Conservation (phyloP, 2,329 filamentous ascomycete genomes). For the Claviceps sp. region DNA sequence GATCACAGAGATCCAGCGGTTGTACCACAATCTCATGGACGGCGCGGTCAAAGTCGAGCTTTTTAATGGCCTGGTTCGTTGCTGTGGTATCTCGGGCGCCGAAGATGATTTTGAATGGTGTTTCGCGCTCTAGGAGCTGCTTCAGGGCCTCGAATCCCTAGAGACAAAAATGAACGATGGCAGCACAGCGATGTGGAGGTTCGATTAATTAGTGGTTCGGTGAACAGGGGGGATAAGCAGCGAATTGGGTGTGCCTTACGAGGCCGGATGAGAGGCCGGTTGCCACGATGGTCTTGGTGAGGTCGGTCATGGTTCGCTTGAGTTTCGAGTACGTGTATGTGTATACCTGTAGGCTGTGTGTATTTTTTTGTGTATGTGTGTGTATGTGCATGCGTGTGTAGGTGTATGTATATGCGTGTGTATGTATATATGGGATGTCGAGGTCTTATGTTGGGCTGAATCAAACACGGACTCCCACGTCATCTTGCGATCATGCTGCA, state of each 20-base stretch:
- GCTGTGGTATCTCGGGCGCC: constrained; percentile 31
- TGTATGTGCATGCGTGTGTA: no score
- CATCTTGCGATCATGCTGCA: no score
- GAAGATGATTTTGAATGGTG: constrained; percentile 35
- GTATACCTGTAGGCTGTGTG: no score
- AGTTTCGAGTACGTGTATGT: no score
- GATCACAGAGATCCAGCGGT: constrained; percentile 33
- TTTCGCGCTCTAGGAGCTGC: constrained; percentile 30
- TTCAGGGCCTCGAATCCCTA: constrained; percentile 41
- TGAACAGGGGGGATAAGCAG: neutral
- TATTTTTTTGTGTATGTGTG: no score
- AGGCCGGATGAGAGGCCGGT: constrained; percentile 37
- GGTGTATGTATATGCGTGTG: no score
- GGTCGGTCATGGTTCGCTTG: no score
- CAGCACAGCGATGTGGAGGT: neutral
- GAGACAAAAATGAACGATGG: neutral
- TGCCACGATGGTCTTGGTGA: constrained; percentile 25
- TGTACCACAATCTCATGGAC: constrained; percentile 30
- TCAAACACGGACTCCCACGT: no score
- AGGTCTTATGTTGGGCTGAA: no score
- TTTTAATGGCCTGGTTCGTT: constrained; percentile 28
- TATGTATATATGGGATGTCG: no score
- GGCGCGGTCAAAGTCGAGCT: constrained; percentile 25
- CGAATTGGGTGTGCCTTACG: constrained; percentile 18
- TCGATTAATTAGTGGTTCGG: neutral